Evolutionary conservation across 352 stramenopile species (phyloP), one percentile per base, ranked within the genome.

Genomic region (Blastocystis sp.): DNA sequence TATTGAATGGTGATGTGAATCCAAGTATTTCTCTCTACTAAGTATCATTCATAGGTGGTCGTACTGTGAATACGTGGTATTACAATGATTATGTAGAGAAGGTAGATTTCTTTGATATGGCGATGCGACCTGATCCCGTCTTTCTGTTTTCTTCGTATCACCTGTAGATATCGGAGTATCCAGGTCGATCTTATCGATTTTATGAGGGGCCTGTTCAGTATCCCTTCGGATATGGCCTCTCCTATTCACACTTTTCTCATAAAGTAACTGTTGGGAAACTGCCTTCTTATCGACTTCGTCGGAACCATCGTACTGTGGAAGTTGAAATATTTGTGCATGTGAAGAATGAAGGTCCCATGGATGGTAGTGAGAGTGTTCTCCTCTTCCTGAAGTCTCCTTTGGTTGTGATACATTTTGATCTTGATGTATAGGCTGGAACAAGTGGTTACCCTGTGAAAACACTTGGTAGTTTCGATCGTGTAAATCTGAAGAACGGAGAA

Each of bases 101-200:
- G 0, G 90, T 95, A 12, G 71, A 91, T 9, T 94, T 95, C 91
- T 93, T 91, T 88, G 94, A 92, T 85, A 95, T 96, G 92, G 92
- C 92, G 89, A 95, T 96, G 93, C 91, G 92, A 2, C 93, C 93
- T 24, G 91, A 88, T 0, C 29, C 29, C 9, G 74, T 85, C 12
- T 24, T 67, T 43, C 16, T 1, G 54, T 24, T 66, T 43, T 12
- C 9, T 16, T 6, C 87, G 63, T 54, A 46, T 85, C 83, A 88
- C 32, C 77, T 78, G 61, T 95, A 92, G 46, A 88, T 90, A 74
- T 93, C 92, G 73, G 90, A 89, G 1, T 92, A 92, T 56, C 93
- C 93, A 4, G 93, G 93, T 1, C 92, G 93, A 9, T 95, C 93
- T n/a, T 96, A 97, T 88, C 90, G 93, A 1, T 97, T 96, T 88